Percentiles rank a stretch among this genome's conserved stretches.
Evolutionary conservation across 106 monocot species (phyloP).

Genomic region (Dendrobium catenatum): DNA sequence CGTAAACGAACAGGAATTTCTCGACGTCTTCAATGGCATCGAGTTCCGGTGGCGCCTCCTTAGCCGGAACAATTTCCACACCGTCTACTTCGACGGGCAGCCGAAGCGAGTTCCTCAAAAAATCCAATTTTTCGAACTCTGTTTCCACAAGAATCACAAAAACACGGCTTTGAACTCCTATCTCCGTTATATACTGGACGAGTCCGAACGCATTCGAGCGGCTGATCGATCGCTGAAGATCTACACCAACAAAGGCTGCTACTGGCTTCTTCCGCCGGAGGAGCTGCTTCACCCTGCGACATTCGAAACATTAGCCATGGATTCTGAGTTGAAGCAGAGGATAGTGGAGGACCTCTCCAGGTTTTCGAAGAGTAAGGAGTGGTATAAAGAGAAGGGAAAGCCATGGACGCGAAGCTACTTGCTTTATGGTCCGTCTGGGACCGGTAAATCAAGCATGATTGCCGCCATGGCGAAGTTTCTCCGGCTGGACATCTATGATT

Average conservation of each 20-base stretch:
- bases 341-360: neutral
- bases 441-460: no score
- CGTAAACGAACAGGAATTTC: neutral
- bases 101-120: no score
- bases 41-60: neutral
- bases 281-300: conserved; percentile 31
- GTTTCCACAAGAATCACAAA: neutral
- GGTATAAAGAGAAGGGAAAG: neutral
- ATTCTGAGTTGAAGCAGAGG: neutral
- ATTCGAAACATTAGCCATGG: conserved; percentile 37
- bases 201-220: neutral
- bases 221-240: neutral
- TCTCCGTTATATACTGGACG: neutral
- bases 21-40: neutral
- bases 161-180: neutral
- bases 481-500: neutral
- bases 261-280: neutral
- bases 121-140: neutral
- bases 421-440: neutral
- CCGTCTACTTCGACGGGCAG: no score
- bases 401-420: neutral
- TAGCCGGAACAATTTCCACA: no score
- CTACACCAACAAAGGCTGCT: no score
- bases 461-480: neutral
- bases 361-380: neutral